Conservation (phyloP, 768 basidiomycete species). For the Naganishia friedmannii region DNA sequence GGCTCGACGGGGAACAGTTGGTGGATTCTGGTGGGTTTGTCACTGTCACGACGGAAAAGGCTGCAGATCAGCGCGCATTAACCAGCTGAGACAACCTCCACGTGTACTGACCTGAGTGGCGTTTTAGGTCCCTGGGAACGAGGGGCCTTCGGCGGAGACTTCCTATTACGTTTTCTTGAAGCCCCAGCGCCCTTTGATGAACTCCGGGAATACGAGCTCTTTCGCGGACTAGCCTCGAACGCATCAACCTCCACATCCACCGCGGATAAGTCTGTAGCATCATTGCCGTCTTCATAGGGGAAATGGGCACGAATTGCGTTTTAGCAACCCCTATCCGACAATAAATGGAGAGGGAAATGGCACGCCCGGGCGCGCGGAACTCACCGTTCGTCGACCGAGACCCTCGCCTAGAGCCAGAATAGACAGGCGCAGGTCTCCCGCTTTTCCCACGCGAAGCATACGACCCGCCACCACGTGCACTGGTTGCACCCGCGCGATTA, state of each 20-base stretch:
- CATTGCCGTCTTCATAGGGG: background rate
- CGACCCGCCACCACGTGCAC: background rate
- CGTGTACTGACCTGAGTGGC: background rate
- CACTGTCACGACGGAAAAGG: background rate
- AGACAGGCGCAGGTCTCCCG: background rate
- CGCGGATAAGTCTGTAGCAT: background rate
- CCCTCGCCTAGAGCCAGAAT: background rate
- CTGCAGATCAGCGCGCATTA: background rate
- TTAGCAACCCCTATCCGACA: background rate
- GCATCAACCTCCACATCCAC: background rate
- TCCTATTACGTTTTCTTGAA: background rate
- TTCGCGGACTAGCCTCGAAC: constrained; percentile 4
- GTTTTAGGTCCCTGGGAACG: background rate
- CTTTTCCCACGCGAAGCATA: background rate
- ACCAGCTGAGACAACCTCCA: background rate
- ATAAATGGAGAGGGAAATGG: too few species aligned
- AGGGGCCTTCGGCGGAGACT: background rate
- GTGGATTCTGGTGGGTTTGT: constrained; percentile 1
- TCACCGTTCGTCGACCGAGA: constrained; percentile 18
- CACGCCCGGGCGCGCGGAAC: too few species aligned
- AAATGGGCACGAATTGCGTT: background rate
- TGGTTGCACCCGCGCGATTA: background rate
- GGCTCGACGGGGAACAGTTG: background rate
- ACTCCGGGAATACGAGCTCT: constrained; percentile 10
- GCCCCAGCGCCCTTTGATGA: background rate